phyloP scores from a whole-genome alignment of 345 rosid genomes.

The Rhodamnia argentea region DNA sequence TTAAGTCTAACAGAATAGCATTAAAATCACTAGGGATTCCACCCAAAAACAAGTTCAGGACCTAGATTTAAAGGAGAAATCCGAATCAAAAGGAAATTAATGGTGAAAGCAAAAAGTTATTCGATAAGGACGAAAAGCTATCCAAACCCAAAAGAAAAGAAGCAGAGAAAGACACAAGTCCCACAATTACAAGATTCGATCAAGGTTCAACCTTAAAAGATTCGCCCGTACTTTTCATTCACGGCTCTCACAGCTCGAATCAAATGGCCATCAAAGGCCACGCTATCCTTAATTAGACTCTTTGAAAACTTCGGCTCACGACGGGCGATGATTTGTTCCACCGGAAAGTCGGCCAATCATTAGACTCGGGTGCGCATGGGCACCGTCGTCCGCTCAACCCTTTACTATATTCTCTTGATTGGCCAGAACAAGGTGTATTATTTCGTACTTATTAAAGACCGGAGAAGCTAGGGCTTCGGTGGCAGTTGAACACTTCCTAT shows the following conservation, averaged over 20 bases:
- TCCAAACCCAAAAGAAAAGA: neutral
- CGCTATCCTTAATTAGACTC: neutral
- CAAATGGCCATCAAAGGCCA: neutral
- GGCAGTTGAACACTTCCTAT: neutral
- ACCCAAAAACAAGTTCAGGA: neutral
- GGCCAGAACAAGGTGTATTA: neutral
- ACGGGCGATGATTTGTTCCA: neutral
- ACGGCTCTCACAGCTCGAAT: neutral
- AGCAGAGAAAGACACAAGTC: neutral
- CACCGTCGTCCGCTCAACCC: neutral
- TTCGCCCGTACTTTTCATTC: neutral
- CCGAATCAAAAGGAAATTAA: neutral
- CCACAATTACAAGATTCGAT: neutral
- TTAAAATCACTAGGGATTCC: neutral
- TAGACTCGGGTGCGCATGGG: neutral
- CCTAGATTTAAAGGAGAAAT: neutral
- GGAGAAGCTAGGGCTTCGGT: neutral
- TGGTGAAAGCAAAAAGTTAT: neutral
- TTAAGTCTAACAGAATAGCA: neutral
- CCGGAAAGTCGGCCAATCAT: neutral
- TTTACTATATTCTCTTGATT: neutral
- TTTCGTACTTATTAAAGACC: neutral
- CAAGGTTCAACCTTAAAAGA: neutral
- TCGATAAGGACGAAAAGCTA: neutral
- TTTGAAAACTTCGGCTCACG: neutral